These are phyloP conservation scores for Xylariaceae sp. DNA, from an alignment of 2,329 filamentous ascomycete species.

Conservation along the genomic window DNA sequence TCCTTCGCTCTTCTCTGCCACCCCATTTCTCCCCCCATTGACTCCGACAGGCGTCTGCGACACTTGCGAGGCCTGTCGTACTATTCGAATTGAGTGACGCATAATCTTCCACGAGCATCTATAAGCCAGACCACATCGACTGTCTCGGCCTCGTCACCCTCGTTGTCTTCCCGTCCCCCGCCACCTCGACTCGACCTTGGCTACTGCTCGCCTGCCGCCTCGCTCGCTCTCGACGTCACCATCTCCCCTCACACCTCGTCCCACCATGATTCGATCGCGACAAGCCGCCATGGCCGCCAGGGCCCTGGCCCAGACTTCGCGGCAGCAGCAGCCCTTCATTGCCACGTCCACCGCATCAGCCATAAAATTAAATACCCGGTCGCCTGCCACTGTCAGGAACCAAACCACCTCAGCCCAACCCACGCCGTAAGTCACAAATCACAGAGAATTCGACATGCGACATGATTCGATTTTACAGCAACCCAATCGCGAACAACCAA, in stretches of 20 bases:
- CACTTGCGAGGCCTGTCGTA: too few relatives aligned
- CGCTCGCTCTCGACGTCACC: too few relatives aligned
- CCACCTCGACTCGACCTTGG: constrained; percentile 4
- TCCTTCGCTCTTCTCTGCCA: too few relatives aligned
- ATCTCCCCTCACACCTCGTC: constrained; percentile 20
- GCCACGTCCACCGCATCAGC: constrained; percentile 38
- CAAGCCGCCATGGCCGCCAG: constrained; percentile 47
- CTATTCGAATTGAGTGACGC: too few relatives aligned
- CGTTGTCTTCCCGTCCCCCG: neutral
- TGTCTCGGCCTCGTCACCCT: neutral
- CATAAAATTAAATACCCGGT: constrained; percentile 39
- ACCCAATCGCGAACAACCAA: neutral
- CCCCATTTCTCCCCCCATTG: too few relatives aligned
- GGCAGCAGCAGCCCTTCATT: constrained; percentile 38
- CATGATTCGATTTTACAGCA: neutral
- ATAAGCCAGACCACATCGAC: too few relatives aligned
- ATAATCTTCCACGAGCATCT: too few relatives aligned
- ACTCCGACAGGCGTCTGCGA: too few relatives aligned
- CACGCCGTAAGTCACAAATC: constrained; percentile 49
- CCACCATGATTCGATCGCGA: constrained; percentile 49
- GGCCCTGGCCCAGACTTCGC: constrained; percentile 39
- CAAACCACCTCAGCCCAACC: constrained; percentile 49
- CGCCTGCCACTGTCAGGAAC: constrained; percentile 42
- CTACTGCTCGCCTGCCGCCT: too few relatives aligned
- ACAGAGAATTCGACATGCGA: neutral